Evolutionary conservation across 805 yeast genomes (phyloP), one percentile per base, ranked within the genome.

Genomic region (Soucietia sequanensis): DNA sequence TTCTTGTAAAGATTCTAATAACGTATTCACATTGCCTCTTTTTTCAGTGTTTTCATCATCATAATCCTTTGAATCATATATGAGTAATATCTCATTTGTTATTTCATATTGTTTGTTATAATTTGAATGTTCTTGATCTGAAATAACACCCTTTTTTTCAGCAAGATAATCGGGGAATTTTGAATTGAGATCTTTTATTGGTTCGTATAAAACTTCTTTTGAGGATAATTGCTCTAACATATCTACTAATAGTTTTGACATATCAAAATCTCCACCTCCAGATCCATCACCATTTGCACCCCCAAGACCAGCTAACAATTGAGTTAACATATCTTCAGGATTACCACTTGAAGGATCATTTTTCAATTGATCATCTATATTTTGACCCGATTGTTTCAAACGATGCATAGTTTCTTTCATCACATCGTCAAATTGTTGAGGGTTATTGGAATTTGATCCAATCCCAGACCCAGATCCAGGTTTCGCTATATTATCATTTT

Each of bases 141-240:
- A 36, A 17, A 79, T 54, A 23, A 52, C 47, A 6, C 66, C 71
- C 33, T 66, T 65, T 43, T 84, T 72, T 31, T 73, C 75, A 29
- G 63, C 60, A 42, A 91, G 68, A 81, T 86, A 91, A 18, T 58
- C 72, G 2, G 88, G 85, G 55, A 80, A 87, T 52, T 85, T 86
- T 9, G 67, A 62, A 44, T 81, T 77, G 55, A 90, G 70, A 41
- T 88, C 95, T 50, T 81, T 84, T 62, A 91, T 72, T 2, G 98
- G 96, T 47, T 84, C 95, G 53, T 86, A 90, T 24, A 91, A 69
- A 14, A 90, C 84, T 38, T 82, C 90, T 52, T 89, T 91, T 4
- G 93, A 78, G 6, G 93, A 77, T 56, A 91, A 72, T 54, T 89
- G 91, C 42, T 79, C 81, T 49, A 91, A 68, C 79, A 91, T 80